phyloP scores from a whole-genome alignment of 2,329 filamentous ascomycete species.

The Orbilia quercus region DNA sequence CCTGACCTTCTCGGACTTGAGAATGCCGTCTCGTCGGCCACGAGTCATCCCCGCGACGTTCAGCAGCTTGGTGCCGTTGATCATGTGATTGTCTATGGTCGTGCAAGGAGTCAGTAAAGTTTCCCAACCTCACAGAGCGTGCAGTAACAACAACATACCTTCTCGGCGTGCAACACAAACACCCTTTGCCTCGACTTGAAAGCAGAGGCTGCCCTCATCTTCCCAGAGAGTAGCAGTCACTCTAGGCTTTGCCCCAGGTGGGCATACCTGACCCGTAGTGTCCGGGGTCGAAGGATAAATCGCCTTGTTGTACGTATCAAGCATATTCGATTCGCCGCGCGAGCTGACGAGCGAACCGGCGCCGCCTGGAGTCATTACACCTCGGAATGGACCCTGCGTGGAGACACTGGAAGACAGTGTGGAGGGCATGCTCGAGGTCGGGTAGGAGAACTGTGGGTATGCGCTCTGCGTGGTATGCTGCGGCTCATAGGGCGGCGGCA shows the following conservation, averaged over 20 bases:
- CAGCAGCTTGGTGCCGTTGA: conserved; percentile 95
- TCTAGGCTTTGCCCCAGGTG: conserved; percentile 92
- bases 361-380: conserved; percentile 55
- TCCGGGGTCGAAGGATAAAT: conserved; percentile 70
- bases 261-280: conserved; percentile 89
- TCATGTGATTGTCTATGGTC: conserved; percentile 90
- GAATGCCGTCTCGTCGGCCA: conserved; percentile 90
- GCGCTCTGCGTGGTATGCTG: conserved; percentile 52
- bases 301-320: conserved; percentile 65
- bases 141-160: conserved; percentile 69
- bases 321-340: conserved; percentile 58
- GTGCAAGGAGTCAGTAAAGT: conserved; percentile 43
- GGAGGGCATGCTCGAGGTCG: conserved; percentile 51
- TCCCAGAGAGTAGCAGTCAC: conserved; percentile 98
- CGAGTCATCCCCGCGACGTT: conserved; percentile 99
- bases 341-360: conserved; percentile 53
- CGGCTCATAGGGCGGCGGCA: conserved; percentile 55
- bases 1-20: conserved; percentile 96
- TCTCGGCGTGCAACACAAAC: conserved; percentile 95
- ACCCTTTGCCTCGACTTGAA: conserved; percentile 94
- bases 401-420: conserved; percentile 49
- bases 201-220: conserved; percentile 96
- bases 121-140: conserved; percentile 19
- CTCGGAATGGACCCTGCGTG: conserved; percentile 51
- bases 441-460: conserved; percentile 49